A percentile compares a stretch with the other conserved stretches of the same genome.
Conservation (phyloP, 2,329 filamentous ascomycete genomes). For the Colletotrichum magnum region DNA sequence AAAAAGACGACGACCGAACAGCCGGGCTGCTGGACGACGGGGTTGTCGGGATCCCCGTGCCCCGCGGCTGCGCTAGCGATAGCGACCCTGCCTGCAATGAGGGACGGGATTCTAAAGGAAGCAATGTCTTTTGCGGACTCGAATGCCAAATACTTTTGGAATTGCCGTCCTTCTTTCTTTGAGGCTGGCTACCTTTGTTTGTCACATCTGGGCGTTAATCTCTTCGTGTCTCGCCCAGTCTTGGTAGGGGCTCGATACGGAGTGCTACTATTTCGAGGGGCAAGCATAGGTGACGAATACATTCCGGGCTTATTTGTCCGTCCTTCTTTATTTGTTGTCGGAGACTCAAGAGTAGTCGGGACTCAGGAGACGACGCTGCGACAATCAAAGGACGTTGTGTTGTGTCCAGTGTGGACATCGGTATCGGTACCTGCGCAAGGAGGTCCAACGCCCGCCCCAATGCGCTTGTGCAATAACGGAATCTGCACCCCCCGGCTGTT, state of each 20-base stretch:
- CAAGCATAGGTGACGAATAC: conserved; percentile 3
- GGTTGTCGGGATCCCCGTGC: conserved; percentile 28
- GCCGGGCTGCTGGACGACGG: conserved; percentile 22
- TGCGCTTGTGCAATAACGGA: conserved; percentile 10
- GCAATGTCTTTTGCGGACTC: no score
- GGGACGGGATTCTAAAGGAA: neutral
- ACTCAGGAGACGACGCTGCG: neutral
- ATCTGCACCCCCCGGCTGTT: conserved; percentile 8
- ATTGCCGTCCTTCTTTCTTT: neutral
- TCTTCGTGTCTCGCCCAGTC: neutral
- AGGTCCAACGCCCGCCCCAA: no score
- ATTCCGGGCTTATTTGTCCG: conserved; percentile 4
- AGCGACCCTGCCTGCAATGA: neutral
- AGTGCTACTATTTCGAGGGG: conserved; percentile 8
- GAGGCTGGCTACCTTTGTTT: no score
- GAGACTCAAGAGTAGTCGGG: neutral
- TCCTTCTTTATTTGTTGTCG: conserved; percentile 4
- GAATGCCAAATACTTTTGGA: neutral
- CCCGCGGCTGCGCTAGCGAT: conserved; percentile 22
- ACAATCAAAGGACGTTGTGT: conserved; percentile 3
- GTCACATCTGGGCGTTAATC: neutral
- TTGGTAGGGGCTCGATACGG: conserved; percentile 6
- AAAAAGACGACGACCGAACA: conserved; percentile 24
- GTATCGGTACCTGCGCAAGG: neutral
- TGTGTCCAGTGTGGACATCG: no score